Percentiles rank a stretch among this genome's conserved stretches.
These are phyloP conservation scores for Theileria orientalis DNA, from an alignment of 169 alveolate genomes.

Conservation along the genomic window DNA sequence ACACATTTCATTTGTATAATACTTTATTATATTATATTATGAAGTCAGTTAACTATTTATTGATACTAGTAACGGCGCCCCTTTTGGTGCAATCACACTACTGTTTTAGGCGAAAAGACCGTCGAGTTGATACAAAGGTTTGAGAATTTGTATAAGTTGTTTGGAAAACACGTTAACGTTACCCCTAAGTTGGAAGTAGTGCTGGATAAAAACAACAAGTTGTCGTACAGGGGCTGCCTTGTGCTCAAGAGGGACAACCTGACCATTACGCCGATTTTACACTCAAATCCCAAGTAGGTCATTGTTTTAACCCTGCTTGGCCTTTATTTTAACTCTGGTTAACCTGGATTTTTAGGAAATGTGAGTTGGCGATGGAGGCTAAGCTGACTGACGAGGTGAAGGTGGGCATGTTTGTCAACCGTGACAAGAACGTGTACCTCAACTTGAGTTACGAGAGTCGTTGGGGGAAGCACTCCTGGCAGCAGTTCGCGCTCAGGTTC, in stretches of 20 bases:
- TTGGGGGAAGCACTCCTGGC: conserved; percentile 58
- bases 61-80: no score
- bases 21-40: not conserved
- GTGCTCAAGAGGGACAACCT: conserved; percentile 26
- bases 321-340: not conserved
- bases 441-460: conserved; percentile 27
- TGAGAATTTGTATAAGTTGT: conserved; percentile 35
- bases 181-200: conserved; percentile 53
- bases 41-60: no score
- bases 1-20: not conserved
- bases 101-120: conserved; percentile 5
- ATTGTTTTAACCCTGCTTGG: not conserved
- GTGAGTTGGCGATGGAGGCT: conserved; percentile 47
- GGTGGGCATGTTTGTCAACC: conserved; percentile 41
- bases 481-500: conserved; percentile 48
- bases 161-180: conserved; percentile 35
- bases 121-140: conserved; percentile 30
- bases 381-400: conserved; percentile 51
- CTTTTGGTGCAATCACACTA: not conserved
- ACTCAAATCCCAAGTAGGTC: conserved; percentile 39
- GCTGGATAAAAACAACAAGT: conserved; percentile 11
- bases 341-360: conserved; percentile 30
- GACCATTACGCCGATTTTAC: conserved; percentile 45
- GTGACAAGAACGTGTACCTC: conserved; percentile 33
- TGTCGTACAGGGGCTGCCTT: conserved; percentile 36